Evolutionary conservation across 768 basidiomycete species (phyloP).

Genomic region (Lactarius trivialis): DNA sequence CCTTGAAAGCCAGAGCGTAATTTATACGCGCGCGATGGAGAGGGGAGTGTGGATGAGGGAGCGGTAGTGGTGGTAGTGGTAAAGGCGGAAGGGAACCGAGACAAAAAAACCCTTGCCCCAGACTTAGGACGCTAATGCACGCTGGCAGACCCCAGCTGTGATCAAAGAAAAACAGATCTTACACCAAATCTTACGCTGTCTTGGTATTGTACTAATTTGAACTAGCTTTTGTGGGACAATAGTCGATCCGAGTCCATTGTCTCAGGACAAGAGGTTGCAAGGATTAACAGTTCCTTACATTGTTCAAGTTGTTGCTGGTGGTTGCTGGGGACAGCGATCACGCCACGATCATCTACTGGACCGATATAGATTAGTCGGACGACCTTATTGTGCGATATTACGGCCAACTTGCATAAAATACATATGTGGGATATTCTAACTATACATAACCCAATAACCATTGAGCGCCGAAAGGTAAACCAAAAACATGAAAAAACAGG

Average conservation of each 20-base stretch:
- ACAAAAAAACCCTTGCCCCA: not conserved
- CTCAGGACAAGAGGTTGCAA: not conserved
- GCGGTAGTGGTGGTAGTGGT: not conserved
- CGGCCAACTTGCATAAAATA: not conserved
- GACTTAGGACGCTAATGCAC: not conserved
- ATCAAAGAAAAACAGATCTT: not conserved
- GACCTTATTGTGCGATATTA: no score
- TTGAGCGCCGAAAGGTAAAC: not conserved
- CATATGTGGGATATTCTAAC: not conserved
- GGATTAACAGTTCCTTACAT: not conserved
- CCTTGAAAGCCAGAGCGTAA: not conserved
- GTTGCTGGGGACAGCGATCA: not conserved
- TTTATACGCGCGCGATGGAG: not conserved
- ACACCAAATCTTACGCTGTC: not conserved
- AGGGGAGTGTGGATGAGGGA: not conserved
- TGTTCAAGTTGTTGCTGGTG: not conserved
- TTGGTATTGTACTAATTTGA: not conserved
- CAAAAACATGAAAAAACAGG: not conserved
- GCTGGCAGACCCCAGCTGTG: not conserved
- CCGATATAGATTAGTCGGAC: not conserved
- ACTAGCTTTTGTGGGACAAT: not conserved
- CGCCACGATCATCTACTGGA: no score
- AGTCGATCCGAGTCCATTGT: no score
- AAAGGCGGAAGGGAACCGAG: not conserved
- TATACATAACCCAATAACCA: not conserved